Conservation (phyloP, 495 filamentous ascomycete species). For the Acidomyces sp. region DNA sequence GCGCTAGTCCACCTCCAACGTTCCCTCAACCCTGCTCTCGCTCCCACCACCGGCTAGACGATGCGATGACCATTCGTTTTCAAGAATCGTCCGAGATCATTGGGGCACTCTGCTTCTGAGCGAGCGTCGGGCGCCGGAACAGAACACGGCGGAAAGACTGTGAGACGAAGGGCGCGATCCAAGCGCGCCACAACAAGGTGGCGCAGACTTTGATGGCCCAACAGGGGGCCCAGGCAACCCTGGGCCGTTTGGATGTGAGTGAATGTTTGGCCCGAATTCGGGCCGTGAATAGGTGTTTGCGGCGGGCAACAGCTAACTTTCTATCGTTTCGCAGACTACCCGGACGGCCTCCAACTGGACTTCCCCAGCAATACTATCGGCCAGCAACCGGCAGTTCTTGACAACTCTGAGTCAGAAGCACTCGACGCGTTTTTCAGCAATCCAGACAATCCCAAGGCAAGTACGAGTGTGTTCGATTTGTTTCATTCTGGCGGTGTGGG, state of each 20-base stretch:
- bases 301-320: not conserved
- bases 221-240: not conserved
- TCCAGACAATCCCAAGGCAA: not conserved
- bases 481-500: too few species aligned
- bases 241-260: constrained; percentile 1
- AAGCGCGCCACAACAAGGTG: too few species aligned
- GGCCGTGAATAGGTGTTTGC: not conserved
- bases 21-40: too few species aligned
- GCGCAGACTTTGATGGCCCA: constrained; percentile 1
- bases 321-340: not conserved
- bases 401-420: not conserved
- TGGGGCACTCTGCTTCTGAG: too few species aligned
- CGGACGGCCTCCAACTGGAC: not conserved
- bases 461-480: not conserved
- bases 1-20: too few species aligned
- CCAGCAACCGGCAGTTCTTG: not conserved
- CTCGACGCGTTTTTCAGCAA: not conserved
- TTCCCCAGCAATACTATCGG: not conserved
- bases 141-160: too few species aligned
- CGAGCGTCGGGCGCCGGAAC: too few species aligned
- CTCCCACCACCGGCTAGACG: too few species aligned
- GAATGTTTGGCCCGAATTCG: not conserved
- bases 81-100: too few species aligned
- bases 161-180: too few species aligned
- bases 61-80: too few species aligned